A percentile compares a stretch with the other conserved stretches of the same genome.
Evolutionary conservation across 164 flowering plant species (phyloP).

Genomic region (Warburgia ugandensis): DNA sequence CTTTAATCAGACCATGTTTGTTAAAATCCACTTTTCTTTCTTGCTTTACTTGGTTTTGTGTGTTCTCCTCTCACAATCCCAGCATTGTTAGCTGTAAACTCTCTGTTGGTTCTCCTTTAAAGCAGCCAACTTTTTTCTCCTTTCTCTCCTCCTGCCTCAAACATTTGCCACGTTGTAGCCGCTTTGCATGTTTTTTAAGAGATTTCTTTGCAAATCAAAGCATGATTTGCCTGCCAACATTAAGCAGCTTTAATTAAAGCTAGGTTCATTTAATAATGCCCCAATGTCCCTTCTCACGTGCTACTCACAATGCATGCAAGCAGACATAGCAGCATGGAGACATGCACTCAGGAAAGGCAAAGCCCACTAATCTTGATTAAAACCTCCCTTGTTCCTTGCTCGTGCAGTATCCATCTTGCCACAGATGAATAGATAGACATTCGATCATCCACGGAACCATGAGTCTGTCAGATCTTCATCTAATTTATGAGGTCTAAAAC

Average conservation of each 20-base stretch:
- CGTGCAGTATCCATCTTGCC: too few species aligned
- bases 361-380: too few species aligned
- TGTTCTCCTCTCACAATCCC: constrained; percentile 3
- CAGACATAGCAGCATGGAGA: too few species aligned
- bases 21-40: background rate
- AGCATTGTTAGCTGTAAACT: constrained; percentile 5
- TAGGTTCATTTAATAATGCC: background rate
- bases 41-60: constrained; percentile 1
- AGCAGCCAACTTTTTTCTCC: background rate
- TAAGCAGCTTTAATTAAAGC: background rate
- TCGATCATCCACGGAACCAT: too few species aligned
- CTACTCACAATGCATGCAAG: too few species aligned
- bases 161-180: background rate
- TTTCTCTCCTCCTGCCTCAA: background rate
- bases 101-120: background rate
- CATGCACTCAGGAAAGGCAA: too few species aligned
- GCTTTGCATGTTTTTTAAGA: constrained; percentile 1
- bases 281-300: background rate
- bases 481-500: too few species aligned
- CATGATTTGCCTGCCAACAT: constrained; percentile 1
- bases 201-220: background rate
- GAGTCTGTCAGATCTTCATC: too few species aligned
- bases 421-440: too few species aligned
- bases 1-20: constrained; percentile 11
- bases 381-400: too few species aligned